Base-by-base conservation (phyloP, 306 rosid genomes). In the Astragalus glycyphyllos region DNA sequence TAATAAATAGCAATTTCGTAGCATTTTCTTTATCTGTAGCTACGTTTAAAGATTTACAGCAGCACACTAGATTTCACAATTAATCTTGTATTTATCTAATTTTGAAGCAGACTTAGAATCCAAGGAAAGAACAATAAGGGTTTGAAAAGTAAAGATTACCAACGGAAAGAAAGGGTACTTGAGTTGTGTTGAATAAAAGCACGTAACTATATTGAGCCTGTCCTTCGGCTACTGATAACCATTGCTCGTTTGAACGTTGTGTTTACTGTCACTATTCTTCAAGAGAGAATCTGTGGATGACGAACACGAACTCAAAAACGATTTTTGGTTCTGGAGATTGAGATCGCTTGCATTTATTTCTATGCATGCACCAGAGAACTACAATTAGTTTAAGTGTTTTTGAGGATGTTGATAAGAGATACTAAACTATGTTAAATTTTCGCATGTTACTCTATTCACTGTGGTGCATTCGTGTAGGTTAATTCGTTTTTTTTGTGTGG, bases 1-100 rank as follows among this genome's bases (percentile, higher is more conserved):
- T 74, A 88, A 88, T 77, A 81, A 82, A 81, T 72, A 57, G 68
- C 86, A 74, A 58, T 75, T 81, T 78, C 69, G 78, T 80, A 72
- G 79, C 74, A 47, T 26, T 65, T 74, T 41, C 58, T 75, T 60
- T 59, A 11, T 68, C 42, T 44, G 13, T 57, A 63, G 14, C 67
- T 26, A 32, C 37, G 74, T 51, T 69, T 51, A 9, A 37, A 56
- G 20, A 73, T 42, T 15, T 53, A 66, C 26, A 16, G 26, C 6
- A 31, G 31, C 16, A 37, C 53, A 32, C 70, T 44, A 56, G 50
- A 40, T 61, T 61, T 61, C 23, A 41, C 37, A 34, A 32, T n/a
- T 23, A 10, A 35, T 31, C 45, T 66, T 66, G 34, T 44, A 4
- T 46, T 56, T 41, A 46, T 57, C 11, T 12, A 26, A 58, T 32